Conservation (phyloP, 768 basidiomycete genomes). For the Boletus huronensis region DNA sequence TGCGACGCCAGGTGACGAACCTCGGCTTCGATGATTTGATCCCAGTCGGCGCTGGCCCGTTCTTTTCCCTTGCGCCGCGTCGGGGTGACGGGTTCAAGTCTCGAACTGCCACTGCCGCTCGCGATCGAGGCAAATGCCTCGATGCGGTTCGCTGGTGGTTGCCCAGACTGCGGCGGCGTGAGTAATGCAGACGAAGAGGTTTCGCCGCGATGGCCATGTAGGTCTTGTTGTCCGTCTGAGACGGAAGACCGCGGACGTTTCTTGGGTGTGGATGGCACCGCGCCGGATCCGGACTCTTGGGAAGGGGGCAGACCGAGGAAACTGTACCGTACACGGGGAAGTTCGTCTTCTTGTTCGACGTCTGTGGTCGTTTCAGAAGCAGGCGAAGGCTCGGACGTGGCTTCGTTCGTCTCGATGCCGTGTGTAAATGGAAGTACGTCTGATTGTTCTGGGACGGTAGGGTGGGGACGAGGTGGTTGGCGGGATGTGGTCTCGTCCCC, state of each 20-base stretch:
- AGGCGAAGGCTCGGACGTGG: neutral
- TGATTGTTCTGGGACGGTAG: neutral
- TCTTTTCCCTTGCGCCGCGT: constrained; percentile 28
- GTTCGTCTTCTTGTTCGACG: neutral
- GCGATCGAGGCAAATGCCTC: neutral
- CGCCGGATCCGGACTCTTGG: constrained; percentile 6
- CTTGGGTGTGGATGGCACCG: constrained; percentile 17
- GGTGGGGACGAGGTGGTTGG: neutral
- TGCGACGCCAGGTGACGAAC: constrained; percentile 1
- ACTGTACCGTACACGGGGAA: constrained; percentile 5
- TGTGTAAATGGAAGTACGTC: constrained; percentile 18
- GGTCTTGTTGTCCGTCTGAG: neutral
- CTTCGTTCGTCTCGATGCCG: neutral
- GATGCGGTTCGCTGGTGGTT: neutral
- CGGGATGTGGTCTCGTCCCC: neutral
- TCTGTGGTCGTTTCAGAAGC: neutral
- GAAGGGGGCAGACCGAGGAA: constrained; percentile 20
- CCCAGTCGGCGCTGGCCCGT: constrained; percentile 3
- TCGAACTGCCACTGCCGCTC: neutral
- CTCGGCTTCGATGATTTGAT: neutral
- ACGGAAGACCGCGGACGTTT: neutral
- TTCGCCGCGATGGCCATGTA: neutral
- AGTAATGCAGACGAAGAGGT: constrained; percentile 2
- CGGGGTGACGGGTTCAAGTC: constrained; percentile 17
- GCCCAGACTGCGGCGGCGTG: constrained; percentile 25